These are phyloP conservation scores for Erythrobasidium yunnanense DNA, from an alignment of 768 basidiomycete genomes.

Conservation along the genomic window DNA sequence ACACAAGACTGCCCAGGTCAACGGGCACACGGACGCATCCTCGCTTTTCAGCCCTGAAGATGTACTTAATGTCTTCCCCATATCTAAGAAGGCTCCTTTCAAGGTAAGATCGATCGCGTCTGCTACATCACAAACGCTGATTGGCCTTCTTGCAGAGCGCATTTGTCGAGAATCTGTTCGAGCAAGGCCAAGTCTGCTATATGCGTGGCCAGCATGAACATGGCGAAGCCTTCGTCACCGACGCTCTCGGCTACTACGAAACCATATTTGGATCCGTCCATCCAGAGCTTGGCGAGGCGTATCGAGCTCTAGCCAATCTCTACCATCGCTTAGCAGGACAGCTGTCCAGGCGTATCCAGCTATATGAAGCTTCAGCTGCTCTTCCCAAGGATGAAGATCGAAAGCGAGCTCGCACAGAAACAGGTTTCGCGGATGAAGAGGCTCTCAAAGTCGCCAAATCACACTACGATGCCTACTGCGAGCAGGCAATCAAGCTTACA, in stretches of 20 bases:
- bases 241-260: slow-evolving; percentile 44
- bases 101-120: slow-evolving; percentile 35
- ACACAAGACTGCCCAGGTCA: slow-evolving; percentile 37
- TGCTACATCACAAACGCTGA: background rate
- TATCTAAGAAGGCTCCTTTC: slow-evolving; percentile 43
- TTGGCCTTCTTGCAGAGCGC: slow-evolving; percentile 35
- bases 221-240: slow-evolving; percentile 44
- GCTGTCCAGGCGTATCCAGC: slow-evolving; percentile 21
- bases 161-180: slow-evolving; percentile 44
- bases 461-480: slow-evolving; percentile 40
- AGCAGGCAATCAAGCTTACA: slow-evolving; percentile 42
- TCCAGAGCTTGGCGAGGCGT: slow-evolving; percentile 44
- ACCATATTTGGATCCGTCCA: slow-evolving; percentile 45
- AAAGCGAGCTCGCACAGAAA: slow-evolving; percentile 4
- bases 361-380: slow-evolving; percentile 31
- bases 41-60: slow-evolving; percentile 43
- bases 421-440: slow-evolving; percentile 15
- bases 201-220: slow-evolving; percentile 41
- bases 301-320: slow-evolving; percentile 44
- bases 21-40: slow-evolving; percentile 27
- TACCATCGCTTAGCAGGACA: slow-evolving; percentile 41
- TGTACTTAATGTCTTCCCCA: slow-evolving; percentile 43
- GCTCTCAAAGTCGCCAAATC: slow-evolving; percentile 32
- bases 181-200: slow-evolving; percentile 42
- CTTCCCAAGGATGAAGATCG: slow-evolving; percentile 27